Base-by-base conservation (phyloP, 164 flowering plant genomes). In the Vitis rotundifolia region DNA sequence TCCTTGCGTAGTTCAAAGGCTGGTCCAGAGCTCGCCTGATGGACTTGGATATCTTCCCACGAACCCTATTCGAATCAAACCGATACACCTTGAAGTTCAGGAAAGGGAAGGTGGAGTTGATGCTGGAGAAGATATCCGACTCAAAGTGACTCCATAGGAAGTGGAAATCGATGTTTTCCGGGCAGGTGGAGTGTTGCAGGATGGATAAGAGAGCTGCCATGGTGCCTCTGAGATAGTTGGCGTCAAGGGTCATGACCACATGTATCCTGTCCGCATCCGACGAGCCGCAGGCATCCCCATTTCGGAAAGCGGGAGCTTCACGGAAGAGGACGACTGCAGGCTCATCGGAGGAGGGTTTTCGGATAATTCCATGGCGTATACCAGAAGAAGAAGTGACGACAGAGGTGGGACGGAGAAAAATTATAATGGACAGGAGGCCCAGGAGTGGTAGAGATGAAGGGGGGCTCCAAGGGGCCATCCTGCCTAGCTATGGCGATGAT, bases 1-100 rank as follows among this genome's bases (percentile, higher is more conserved):
- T 87, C 12, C 91, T 67, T 0, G 91, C 91, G 61, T 87, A 85
- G 75, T 87, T 85, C 61, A 87, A 69, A 0, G 91, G 91, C 62
- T 85, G 89, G 71, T 87, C 89, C 48, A 87, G 69, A 1, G 89
- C 91, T 53, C 81, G 88, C 1, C 89, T 78, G 51, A 87, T 75
- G 8, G 89, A 87, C 53, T 71, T 81, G 9, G 91, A 87, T 22
- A 87, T 87, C 66, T 80, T 82, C 3, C 82, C 85, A 0, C 77
- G 69, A 3, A 87, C 89, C 22, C 82, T 71, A 48, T 63, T 68
- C 26, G 82, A 57, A 57, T 87, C 85, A 64, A 87, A 87, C 15
- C 71, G 78, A 81, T 85, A 85, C 9, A 80, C 68, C 6, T 68
- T 71, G 73, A 81, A 84, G 19, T 68, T 64, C 37, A 85, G 85